Evolutionary conservation across 1,284 basidiomycete genomes (phyloP).

Genomic region (Chalciporus sp.): DNA sequence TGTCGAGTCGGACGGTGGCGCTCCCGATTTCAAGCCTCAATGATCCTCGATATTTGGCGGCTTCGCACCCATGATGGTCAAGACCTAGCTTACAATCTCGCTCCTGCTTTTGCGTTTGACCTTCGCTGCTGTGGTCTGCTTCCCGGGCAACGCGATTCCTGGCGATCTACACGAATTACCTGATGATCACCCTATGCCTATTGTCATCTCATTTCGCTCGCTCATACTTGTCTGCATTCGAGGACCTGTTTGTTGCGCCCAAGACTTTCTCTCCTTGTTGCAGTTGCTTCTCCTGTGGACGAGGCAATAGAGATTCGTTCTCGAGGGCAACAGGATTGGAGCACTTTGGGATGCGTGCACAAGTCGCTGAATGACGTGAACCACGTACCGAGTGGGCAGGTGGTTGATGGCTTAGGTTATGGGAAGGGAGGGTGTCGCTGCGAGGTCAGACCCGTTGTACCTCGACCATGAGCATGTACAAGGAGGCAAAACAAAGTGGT

Average conservation of each 20-base stretch:
- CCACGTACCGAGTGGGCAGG: slow-evolving; percentile 26
- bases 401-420: slow-evolving; percentile 10
- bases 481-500: slow-evolving; percentile 16
- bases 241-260: slow-evolving; percentile 6
- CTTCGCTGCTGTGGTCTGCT: slow-evolving; percentile 24
- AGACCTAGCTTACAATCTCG: slow-evolving; percentile 27
- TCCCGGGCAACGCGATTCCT: slow-evolving; percentile 10
- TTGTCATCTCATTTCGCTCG: slow-evolving; percentile 2
- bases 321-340: slow-evolving; percentile 28
- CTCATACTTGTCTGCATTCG: slow-evolving; percentile 17
- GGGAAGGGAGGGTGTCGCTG: slow-evolving; percentile 2
- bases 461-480: slow-evolving; percentile 21
- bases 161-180: slow-evolving; percentile 7
- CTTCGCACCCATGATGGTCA: slow-evolving; percentile 18
- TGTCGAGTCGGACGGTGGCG: slow-evolving; percentile 1
- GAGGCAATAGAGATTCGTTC: slow-evolving; percentile 37
- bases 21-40: slow-evolving; percentile 6
- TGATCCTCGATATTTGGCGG: slow-evolving; percentile 1
- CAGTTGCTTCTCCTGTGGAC: slow-evolving; percentile 23
- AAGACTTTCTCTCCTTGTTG: slow-evolving; percentile 19
- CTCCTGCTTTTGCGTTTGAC: slow-evolving; percentile 10
- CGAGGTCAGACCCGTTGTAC: slow-evolving; percentile 14
- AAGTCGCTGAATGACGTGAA: slow-evolving; percentile 10
- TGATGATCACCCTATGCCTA: slow-evolving; percentile 4
- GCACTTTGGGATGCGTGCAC: slow-evolving; percentile 10